phyloP scores from a whole-genome alignment of 306 rosid genomes.

The Castanopsis chinensis region DNA sequence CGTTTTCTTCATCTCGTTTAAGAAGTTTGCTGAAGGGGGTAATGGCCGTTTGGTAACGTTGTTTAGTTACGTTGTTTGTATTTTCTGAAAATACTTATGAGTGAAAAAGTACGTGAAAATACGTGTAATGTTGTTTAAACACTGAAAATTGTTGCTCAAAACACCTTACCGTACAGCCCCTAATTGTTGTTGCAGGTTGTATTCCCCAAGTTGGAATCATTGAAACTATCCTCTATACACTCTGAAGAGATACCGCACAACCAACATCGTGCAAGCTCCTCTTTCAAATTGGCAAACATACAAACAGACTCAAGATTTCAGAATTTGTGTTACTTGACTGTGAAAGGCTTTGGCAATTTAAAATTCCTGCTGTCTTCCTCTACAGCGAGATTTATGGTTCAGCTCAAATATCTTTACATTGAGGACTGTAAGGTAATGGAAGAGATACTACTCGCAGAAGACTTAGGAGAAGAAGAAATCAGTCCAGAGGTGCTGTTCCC shows the following conservation, averaged over 20 bases:
- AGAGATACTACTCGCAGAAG: neutral
- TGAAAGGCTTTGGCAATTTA: neutral
- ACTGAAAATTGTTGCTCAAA: no score
- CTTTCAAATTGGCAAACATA: no score
- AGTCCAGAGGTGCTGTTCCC: neutral
- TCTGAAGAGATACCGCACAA: constrained; percentile 5
- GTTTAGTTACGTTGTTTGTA: no score
- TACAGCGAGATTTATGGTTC: constrained; percentile 6
- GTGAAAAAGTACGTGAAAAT: no score
- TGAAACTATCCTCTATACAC: constrained; percentile 14
- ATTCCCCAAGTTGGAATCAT: constrained; percentile 18
- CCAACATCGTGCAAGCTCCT: neutral
- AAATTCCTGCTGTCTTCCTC: constrained; percentile 16
- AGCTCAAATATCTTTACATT: constrained; percentile 14
- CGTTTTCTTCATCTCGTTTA: no score
- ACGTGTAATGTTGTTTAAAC: no score
- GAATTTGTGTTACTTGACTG: constrained; percentile 5
- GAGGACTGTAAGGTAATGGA: constrained; percentile 11
- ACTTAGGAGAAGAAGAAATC: neutral
- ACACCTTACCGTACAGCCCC: no score
- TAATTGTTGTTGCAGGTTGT: constrained; percentile 6
- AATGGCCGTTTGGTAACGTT: no score
- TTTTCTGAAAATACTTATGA: no score
- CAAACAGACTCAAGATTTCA: neutral
- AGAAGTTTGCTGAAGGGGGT: no score